phyloP scores from a whole-genome alignment of 2,329 filamentous ascomycete genomes.

The Aspergillus puulaauensis region DNA sequence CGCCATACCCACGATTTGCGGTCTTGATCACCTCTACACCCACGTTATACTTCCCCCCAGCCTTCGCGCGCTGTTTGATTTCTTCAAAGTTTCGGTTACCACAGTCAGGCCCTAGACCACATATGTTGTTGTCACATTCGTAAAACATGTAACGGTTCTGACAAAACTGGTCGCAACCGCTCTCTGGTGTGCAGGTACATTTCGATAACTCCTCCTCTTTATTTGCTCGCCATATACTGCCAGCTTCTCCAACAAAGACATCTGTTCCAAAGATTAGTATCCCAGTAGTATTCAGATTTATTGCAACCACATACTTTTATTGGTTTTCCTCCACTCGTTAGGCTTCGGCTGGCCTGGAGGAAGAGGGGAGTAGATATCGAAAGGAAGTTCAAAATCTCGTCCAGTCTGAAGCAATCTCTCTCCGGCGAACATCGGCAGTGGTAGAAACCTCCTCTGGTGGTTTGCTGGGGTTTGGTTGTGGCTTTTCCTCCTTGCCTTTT shows the following conservation, averaged over 20 bases:
- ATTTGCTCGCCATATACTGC: constrained; percentile 75
- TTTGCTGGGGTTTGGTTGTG: constrained; percentile 26
- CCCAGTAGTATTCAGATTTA: background rate
- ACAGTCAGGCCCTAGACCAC: constrained; percentile 75
- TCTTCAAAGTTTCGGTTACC: constrained; percentile 85
- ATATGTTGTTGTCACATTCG: constrained; percentile 90
- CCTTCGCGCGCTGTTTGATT: constrained; percentile 71
- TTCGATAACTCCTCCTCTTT: constrained; percentile 72
- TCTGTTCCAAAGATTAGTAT: constrained; percentile 56
- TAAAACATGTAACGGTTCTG: constrained; percentile 97
- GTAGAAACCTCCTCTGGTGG: constrained; percentile 54
- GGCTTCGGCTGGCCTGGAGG: constrained; percentile 85
- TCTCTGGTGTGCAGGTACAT: constrained; percentile 74
- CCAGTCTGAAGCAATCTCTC: constrained; percentile 69
- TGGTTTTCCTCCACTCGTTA: constrained; percentile 87
- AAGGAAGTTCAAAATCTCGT: constrained; percentile 85
- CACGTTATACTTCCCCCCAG: constrained; percentile 81
- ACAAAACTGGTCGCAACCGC: constrained; percentile 84
- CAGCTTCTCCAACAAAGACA: constrained; percentile 84
- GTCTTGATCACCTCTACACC: constrained; percentile 97
- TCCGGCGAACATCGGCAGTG: constrained; percentile 76
- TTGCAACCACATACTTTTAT: constrained; percentile 67
- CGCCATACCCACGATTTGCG: constrained; percentile 80
- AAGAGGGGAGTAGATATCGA: constrained; percentile 83
- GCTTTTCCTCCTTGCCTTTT: constrained; percentile 33